Evolutionary conservation across 2,329 filamentous ascomycete species (phyloP).

Genomic region (Colletotrichum sp.): DNA sequence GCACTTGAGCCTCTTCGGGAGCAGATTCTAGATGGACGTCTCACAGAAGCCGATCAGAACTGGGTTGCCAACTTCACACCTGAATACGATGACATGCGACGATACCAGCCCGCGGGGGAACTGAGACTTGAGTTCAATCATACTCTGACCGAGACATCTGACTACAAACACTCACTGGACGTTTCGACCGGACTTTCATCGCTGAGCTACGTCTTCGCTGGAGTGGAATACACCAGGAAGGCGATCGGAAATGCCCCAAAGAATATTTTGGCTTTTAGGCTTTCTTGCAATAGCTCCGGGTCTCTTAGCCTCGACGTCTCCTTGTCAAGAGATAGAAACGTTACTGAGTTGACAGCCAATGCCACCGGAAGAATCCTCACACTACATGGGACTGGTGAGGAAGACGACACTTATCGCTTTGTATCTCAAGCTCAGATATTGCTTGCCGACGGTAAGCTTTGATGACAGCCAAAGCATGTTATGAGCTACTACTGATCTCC

Average conservation of each 20-base stretch:
- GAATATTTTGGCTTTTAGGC: constrained; percentile 22
- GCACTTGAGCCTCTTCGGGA: background rate
- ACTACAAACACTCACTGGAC: background rate
- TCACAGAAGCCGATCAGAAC: background rate
- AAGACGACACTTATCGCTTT: background rate
- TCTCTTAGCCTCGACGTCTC: background rate
- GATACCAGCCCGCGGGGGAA: constrained; percentile 14
- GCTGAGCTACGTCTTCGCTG: background rate
- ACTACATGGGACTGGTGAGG: background rate
- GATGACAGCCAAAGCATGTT: background rate
- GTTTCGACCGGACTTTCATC: background rate
- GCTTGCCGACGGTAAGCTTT: background rate
- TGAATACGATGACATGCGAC: background rate
- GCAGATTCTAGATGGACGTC: background rate
- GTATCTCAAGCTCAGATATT: background rate
- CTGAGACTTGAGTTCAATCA: background rate
- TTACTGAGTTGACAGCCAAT: background rate
- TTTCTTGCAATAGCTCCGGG: constrained; percentile 20
- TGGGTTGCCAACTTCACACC: background rate
- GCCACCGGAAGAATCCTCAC: background rate
- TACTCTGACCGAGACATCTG: constrained; percentile 23
- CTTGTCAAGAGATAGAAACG: background rate
- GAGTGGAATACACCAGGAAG: constrained; percentile 21
- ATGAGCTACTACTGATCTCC: background rate
- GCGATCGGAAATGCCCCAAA: constrained; percentile 24